Conservation (phyloP, 768 basidiomycete species). For the Hygrophorus pudorinus region DNA sequence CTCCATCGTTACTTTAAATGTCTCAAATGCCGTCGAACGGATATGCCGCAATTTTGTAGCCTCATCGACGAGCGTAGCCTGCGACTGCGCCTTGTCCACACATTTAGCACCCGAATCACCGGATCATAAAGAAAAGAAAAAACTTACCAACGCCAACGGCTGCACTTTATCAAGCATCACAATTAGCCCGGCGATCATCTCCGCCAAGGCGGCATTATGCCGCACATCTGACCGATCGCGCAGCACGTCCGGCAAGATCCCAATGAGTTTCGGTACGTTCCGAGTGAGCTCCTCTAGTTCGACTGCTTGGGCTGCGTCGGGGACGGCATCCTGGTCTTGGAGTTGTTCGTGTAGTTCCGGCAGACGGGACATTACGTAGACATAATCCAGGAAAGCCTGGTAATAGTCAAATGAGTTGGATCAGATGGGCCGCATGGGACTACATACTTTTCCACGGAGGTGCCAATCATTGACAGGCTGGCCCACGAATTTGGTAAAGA, state of each 20-base stretch:
- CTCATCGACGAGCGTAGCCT: slow-evolving; percentile 40
- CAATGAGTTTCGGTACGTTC: slow-evolving; percentile 54
- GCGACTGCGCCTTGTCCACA: slow-evolving; percentile 23
- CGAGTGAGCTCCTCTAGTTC: slow-evolving; percentile 56
- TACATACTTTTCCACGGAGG: slow-evolving; percentile 66
- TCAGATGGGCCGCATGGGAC: slow-evolving; percentile 5
- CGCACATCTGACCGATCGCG: slow-evolving; percentile 46
- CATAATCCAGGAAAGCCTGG: slow-evolving; percentile 68
- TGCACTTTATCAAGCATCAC: slow-evolving; percentile 47
- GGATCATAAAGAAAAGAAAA: background rate
- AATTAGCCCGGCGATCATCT: slow-evolving; percentile 62
- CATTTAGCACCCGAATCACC: background rate
- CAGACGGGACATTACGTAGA: slow-evolving; percentile 48
- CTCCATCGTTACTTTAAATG: slow-evolving; percentile 34
- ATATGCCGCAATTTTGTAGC: slow-evolving; percentile 54
- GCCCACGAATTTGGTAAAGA: slow-evolving; percentile 59
- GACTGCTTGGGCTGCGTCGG: slow-evolving; percentile 34
- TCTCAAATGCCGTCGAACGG: slow-evolving; percentile 50
- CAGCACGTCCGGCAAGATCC: slow-evolving; percentile 58
- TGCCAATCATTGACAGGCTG: slow-evolving; percentile 67
- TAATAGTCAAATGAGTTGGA: background rate
- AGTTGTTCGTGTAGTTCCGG: slow-evolving; percentile 42
- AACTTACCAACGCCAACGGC: slow-evolving; percentile 52
- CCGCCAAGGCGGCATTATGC: slow-evolving; percentile 60
- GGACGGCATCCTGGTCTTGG: slow-evolving; percentile 27